phyloP scores from a whole-genome alignment of 2,329 filamentous ascomycete genomes.

The Aspergillus fumigatus region DNA sequence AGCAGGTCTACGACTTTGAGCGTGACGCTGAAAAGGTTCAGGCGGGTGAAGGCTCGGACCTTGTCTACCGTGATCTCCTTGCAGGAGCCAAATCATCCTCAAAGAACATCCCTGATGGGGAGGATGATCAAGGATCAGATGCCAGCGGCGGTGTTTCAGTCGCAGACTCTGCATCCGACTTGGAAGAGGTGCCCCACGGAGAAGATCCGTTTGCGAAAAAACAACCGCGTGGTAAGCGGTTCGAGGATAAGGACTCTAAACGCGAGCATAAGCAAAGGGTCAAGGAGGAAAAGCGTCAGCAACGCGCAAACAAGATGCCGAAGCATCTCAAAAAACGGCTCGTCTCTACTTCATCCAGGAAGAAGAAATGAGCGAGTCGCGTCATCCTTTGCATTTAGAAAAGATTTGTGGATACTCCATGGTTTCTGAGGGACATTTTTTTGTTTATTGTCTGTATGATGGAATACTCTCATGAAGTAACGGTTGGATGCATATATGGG shows the following conservation, averaged over 20 bases:
- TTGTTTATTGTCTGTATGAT: background rate
- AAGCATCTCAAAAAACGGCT: conserved; percentile 82
- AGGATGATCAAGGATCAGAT: conserved; percentile 32
- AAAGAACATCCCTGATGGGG: conserved; percentile 28
- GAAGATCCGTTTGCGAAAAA: conserved; percentile 57
- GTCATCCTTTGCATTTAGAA: background rate
- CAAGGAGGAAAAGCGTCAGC: conserved; percentile 93
- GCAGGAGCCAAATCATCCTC: conserved; percentile 54
- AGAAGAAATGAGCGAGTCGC: conserved; percentile 30
- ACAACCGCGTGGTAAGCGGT: conserved; percentile 71
- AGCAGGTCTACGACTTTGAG: conserved; percentile 95
- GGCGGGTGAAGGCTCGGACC: conserved; percentile 66
- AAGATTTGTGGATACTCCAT: background rate
- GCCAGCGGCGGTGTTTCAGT: conserved; percentile 33
- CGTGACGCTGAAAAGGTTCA: conserved; percentile 76
- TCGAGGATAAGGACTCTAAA: conserved; percentile 89
- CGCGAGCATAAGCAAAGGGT: conserved; percentile 82
- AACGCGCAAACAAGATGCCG: conserved; percentile 90
- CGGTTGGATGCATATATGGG: background rate
- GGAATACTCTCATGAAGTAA: background rate
- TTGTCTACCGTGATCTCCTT: conserved; percentile 81
- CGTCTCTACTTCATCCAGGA: conserved; percentile 27
- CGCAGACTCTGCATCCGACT: conserved; percentile 34
- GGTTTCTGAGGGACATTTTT: conserved; percentile 2
- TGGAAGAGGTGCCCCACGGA: conserved; percentile 45